Percentiles rank a stretch among this genome's conserved stretches.
These are phyloP conservation scores for Zopfia rhizophila DNA, from an alignment of 2,329 filamentous ascomycete genomes.

Conservation along the genomic window DNA sequence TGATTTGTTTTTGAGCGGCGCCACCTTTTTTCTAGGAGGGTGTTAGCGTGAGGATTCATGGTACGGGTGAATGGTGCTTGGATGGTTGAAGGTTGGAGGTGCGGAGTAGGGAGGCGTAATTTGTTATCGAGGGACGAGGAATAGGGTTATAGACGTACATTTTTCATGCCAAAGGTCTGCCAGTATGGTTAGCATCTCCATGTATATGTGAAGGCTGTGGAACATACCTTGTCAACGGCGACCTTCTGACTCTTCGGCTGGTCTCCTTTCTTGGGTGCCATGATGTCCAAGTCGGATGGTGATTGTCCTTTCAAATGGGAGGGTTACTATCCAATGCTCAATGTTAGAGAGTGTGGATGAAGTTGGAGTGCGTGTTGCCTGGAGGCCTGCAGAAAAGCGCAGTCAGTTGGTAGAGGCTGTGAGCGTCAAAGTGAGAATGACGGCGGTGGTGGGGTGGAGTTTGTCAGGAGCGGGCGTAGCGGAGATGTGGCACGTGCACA, in stretches of 20 bases:
- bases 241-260: conserved; percentile 66
- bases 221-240: conserved; percentile 81
- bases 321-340: neutral
- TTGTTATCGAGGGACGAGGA: conserved; percentile 9
- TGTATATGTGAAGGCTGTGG: no score
- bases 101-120: conserved; percentile 9
- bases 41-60: conserved; percentile 15
- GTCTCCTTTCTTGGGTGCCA: conserved; percentile 74
- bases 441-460: conserved; percentile 42
- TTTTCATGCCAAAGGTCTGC: conserved; percentile 98
- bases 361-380: conserved; percentile 27
- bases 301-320: neutral
- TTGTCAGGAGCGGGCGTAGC: conserved; percentile 26
- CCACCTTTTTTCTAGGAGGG: conserved; percentile 81
- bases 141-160: conserved; percentile 61
- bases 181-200: conserved; percentile 18
- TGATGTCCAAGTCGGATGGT: no score
- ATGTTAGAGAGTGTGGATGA: conserved; percentile 24
- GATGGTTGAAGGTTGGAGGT: conserved; percentile 2
- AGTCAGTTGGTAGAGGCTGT: conserved; percentile 22
- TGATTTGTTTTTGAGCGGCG: conserved; percentile 88
- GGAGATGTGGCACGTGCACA: conserved; percentile 19
- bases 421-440: conserved; percentile 49
- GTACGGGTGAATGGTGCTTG: conserved; percentile 1
- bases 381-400: conserved; percentile 9